Conservation (phyloP, 129 eudicot genomes). For the Apium graveolens region DNA sequence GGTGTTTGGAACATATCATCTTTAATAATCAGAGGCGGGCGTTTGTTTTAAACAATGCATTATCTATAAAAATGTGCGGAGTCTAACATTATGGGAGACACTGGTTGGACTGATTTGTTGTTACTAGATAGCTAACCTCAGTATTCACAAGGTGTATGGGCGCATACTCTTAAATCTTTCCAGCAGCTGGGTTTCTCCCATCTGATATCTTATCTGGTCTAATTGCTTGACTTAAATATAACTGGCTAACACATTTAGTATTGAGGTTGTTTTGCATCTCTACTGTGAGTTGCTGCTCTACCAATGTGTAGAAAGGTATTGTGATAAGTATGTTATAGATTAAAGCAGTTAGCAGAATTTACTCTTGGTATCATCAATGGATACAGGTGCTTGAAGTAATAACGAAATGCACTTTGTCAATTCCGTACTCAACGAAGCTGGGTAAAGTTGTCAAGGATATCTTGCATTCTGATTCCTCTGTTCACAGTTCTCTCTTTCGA, state of each 20-base stretch:
- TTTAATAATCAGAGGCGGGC: background rate
- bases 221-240: background rate
- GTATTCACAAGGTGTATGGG: too few species aligned
- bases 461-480: constrained; percentile 67
- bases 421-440: constrained; percentile 36
- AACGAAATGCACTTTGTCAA: constrained; percentile 50
- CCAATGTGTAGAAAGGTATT: background rate
- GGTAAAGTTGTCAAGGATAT: constrained; percentile 51
- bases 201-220: background rate
- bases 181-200: too few species aligned
- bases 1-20: background rate
- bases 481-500: constrained; percentile 73
- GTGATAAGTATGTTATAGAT: background rate
- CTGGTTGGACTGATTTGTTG: background rate
- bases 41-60: background rate
- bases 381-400: constrained; percentile 75
- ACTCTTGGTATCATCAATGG: background rate
- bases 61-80: background rate
- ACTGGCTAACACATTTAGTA: background rate
- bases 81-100: background rate
- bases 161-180: too few species aligned
- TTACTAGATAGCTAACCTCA: too few species aligned
- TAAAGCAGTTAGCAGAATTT: background rate
- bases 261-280: background rate
- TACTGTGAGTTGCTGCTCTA: background rate